phyloP scores from a whole-genome alignment of 768 basidiomycete species.

The Pisolithus sp. region DNA sequence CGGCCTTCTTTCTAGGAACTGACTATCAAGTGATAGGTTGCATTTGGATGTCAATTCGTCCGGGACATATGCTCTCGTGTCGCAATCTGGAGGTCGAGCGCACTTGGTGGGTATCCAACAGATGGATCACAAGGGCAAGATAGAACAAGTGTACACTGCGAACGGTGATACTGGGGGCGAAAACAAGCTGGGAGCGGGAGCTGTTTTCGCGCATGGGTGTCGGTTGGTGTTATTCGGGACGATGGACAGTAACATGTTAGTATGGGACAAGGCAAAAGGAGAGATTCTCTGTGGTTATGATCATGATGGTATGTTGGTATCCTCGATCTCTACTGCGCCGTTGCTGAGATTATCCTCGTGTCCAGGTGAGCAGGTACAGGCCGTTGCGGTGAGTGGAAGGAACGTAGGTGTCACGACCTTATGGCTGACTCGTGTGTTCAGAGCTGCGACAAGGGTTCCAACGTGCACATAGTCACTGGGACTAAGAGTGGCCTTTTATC shows the following conservation, averaged over 20 bases:
- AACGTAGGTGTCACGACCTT: slow-evolving; percentile 19
- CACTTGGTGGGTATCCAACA: slow-evolving; percentile 46
- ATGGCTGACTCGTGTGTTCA: slow-evolving; percentile 9
- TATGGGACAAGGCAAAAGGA: slow-evolving; percentile 56
- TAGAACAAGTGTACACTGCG: slow-evolving; percentile 47
- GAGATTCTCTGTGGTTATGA: slow-evolving; percentile 53
- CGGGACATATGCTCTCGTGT: slow-evolving; percentile 48
- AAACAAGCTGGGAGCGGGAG: slow-evolving; percentile 35
- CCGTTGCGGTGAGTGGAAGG: slow-evolving; percentile 26
- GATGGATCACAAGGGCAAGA: slow-evolving; percentile 43
- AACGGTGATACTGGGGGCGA: slow-evolving; percentile 29
- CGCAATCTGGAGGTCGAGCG: slow-evolving; percentile 43
- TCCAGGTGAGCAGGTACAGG: slow-evolving; percentile 27
- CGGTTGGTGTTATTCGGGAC: slow-evolving; percentile 53
- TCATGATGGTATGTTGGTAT: slow-evolving; percentile 44
- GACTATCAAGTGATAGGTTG: slow-evolving; percentile 32
- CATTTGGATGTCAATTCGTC: slow-evolving; percentile 47
- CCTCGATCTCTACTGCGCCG: background rate
- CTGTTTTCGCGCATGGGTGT: slow-evolving; percentile 47
- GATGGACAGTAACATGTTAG: slow-evolving; percentile 47
- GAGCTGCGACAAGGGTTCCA: slow-evolving; percentile 42
- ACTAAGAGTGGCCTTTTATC: slow-evolving; percentile 48
- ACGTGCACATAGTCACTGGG: slow-evolving; percentile 45
- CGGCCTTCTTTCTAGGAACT: background rate
- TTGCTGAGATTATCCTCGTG: slow-evolving; percentile 7